These are phyloP conservation scores for Jaltomata sinuosa DNA, from an alignment of 257 asterid genomes.

Conservation along the genomic window DNA sequence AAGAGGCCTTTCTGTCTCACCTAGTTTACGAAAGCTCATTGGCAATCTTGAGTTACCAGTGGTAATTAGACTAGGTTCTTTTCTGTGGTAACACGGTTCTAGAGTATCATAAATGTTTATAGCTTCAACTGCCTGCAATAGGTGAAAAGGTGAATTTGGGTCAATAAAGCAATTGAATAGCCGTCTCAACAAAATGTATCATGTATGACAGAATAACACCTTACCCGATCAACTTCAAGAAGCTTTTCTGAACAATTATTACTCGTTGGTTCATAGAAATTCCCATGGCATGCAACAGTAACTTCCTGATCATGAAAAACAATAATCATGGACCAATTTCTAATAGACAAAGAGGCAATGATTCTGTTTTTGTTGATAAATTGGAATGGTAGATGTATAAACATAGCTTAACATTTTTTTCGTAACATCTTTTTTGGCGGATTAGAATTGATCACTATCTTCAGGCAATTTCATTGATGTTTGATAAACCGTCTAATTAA, in stretches of 20 bases:
- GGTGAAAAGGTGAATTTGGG: not conserved
- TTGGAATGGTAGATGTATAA: not conserved
- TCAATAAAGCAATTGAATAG: not conserved
- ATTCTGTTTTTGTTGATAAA: not conserved
- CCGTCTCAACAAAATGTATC: not conserved
- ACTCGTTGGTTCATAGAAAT: slow-evolving; percentile 38
- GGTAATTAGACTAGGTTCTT: slow-evolving; percentile 21
- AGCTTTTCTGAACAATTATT: slow-evolving; percentile 47
- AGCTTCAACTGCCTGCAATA: slow-evolving; percentile 45
- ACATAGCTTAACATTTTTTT: not conserved
- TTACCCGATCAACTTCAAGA: slow-evolving; percentile 46
- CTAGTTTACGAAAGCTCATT: slow-evolving; percentile 76
- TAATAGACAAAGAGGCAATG: not conserved
- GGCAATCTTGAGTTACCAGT: slow-evolving; percentile 41
- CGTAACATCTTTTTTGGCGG: not conserved
- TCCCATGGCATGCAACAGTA: slow-evolving; percentile 51
- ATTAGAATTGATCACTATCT: not conserved
- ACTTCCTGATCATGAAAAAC: slow-evolving; percentile 44
- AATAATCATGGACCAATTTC: slow-evolving; percentile 5
- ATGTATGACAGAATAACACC: slow-evolving; percentile 4
- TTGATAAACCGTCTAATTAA: not conserved
- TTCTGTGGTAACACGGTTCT: slow-evolving; percentile 79
- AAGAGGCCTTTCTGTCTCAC: slow-evolving; percentile 86
- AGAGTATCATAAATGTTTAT: slow-evolving; percentile 75
- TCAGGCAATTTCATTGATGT: not conserved